phyloP scores from a whole-genome alignment of 2,329 filamentous ascomycete species.

The Xylaria sp. region DNA sequence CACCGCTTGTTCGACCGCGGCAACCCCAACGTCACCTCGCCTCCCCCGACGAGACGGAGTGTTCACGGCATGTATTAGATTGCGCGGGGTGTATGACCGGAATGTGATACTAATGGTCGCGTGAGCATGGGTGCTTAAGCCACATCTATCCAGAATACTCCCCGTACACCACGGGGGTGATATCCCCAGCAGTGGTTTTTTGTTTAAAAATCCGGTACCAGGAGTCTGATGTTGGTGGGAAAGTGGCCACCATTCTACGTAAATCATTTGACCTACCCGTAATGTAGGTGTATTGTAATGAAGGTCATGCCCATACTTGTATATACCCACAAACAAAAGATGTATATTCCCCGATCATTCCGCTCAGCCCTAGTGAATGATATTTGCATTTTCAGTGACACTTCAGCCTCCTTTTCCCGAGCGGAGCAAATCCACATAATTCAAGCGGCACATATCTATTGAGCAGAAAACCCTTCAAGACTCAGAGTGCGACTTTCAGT shows the following conservation, averaged over 20 bases:
- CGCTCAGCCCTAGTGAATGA: too few species aligned
- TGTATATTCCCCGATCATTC: too few species aligned
- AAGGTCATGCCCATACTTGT: slow-evolving; percentile 13
- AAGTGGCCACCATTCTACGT: not conserved
- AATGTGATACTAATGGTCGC: not conserved
- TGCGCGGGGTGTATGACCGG: not conserved
- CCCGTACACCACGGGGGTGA: too few species aligned
- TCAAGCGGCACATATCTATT: too few species aligned
- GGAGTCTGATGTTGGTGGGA: not conserved
- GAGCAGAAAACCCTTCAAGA: too few species aligned
- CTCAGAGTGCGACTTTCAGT: too few species aligned
- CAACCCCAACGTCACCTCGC: slow-evolving; percentile 29
- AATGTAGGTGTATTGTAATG: not conserved
- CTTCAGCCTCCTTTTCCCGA: too few species aligned
- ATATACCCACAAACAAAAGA: too few species aligned
- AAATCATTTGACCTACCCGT: not conserved
- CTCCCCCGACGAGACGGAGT: slow-evolving; percentile 17
- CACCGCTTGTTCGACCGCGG: slow-evolving; percentile 35
- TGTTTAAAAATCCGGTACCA: not conserved
- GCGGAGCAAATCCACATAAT: too few species aligned
- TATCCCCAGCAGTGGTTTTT: not conserved
- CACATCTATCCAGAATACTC: not conserved
- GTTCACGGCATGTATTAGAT: slow-evolving; percentile 21
- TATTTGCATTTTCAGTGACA: too few species aligned
- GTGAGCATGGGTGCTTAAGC: not conserved